Evolutionary conservation across 23 red algal species (phyloP).

Genomic region (Agarophyton chilense): DNA sequence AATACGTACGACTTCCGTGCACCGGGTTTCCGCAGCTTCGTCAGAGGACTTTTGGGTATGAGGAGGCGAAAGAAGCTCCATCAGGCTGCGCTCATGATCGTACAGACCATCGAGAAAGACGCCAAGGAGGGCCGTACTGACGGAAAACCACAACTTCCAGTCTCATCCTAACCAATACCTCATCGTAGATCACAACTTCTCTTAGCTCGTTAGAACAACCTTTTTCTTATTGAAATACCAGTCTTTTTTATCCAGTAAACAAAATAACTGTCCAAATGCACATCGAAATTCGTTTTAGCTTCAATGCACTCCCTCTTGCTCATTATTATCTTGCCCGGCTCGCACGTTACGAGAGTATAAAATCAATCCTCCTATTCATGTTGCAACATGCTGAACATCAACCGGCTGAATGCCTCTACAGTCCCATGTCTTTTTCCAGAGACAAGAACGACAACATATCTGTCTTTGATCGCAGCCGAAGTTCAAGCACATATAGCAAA

Average conservation of each 20-base stretch:
- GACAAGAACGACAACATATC: too few species aligned
- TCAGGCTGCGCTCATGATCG: constrained; percentile 10
- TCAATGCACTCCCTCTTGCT: too few species aligned
- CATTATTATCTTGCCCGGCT: too few species aligned
- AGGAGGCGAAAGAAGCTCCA: constrained; percentile 17
- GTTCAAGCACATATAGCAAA: too few species aligned
- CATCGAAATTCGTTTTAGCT: too few species aligned
- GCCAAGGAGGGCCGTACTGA: not conserved
- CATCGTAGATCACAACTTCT: not conserved
- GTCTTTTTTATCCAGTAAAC: not conserved
- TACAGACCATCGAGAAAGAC: not conserved
- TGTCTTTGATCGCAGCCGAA: too few species aligned
- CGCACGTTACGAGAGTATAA: too few species aligned
- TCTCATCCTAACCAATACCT: not conserved
- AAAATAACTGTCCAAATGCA: constrained; percentile 12
- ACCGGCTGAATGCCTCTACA: too few species aligned
- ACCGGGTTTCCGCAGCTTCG: not conserved
- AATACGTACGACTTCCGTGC: not conserved
- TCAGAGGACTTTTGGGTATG: not conserved
- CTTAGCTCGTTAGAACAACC: not conserved
- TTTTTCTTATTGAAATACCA: not conserved
- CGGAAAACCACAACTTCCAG: not conserved
- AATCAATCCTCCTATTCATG: too few species aligned
- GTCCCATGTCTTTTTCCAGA: too few species aligned
- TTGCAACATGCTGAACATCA: too few species aligned